Evolutionary conservation across 108 stramenopile species (phyloP), one percentile per base, ranked within the genome.

Genomic region (Nitzschia sp.): DNA sequence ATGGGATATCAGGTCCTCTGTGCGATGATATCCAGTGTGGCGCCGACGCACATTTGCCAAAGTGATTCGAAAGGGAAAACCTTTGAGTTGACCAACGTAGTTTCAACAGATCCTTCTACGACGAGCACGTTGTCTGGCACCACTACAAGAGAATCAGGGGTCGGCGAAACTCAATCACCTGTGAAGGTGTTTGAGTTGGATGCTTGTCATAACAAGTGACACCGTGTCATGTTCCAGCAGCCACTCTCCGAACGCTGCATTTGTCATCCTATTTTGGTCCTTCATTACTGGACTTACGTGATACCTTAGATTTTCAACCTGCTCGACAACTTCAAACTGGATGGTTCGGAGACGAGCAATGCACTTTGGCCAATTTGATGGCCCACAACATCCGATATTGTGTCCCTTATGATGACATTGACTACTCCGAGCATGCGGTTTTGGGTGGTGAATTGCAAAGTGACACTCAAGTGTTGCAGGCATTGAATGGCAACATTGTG

Each of bases 41-140:
- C 63, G 24, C 90, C 92, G 24, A 75, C 82, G 6, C 89, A 95
- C 68, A 77, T 96, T 58, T 79, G 95, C 25, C 94, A 96, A 66
- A 83, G 93, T 46, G 69, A 65, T 21, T 80, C 74, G 22, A 73
- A 65, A 48, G 80, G 80, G 0, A 87, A 91, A 62, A 66, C 58
- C 24, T 91, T 90, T 59, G 90, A 90, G 46, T 55, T 93, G 60
- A 56, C 82, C 34, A 39, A 24, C 20, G 40, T 51, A 11, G 19
- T 71, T 75, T 3, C 67, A 57, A 20, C 46, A 2, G 44, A 42
- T 42, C 25, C n/a, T 34, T 1, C 29, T 34, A 34, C 29, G 1
- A 34, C 29, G n/a, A 34, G 29, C 29, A 34, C n/a, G n/a, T 43
- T 43, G 43, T 17, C 14, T 17, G 6, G 2, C 6, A 6, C 14